phyloP scores from a whole-genome alignment of 2,329 filamentous ascomycete genomes.

The Geoglossum cookeanum region DNA sequence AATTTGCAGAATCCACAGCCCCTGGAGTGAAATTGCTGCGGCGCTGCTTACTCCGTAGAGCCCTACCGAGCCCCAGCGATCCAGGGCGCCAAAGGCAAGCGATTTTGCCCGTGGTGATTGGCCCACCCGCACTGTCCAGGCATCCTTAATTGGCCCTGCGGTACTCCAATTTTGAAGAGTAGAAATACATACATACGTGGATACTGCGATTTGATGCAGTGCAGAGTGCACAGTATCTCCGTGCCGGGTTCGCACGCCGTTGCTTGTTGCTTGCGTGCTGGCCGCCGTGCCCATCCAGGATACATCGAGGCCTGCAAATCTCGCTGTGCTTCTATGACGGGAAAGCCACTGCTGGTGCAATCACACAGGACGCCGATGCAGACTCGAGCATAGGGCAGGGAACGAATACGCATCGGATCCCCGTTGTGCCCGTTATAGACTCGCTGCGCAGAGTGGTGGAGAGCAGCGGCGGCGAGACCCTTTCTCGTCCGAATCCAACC shows the following conservation, averaged over 20 bases:
- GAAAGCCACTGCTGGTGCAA: not conserved
- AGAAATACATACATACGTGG: not conserved
- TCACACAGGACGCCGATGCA: not conserved
- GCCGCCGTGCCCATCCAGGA: not conserved
- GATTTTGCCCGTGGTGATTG: not conserved
- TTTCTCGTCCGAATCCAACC: not conserved
- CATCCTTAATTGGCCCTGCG: not conserved
- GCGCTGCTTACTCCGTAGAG: not conserved
- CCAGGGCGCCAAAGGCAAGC: not conserved
- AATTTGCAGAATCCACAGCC: too few species aligned
- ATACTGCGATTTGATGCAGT: not conserved
- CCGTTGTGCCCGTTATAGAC: not conserved
- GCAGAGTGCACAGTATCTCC: not conserved
- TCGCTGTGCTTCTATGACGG: not conserved
- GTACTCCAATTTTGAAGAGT: not conserved
- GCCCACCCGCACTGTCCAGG: not conserved
- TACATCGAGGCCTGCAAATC: not conserved
- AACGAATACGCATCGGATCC: not conserved
- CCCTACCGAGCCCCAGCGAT: too few species aligned
- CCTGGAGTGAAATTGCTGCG: not conserved
- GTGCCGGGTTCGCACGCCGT: not conserved
- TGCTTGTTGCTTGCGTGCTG: not conserved
- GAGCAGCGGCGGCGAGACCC: not conserved
- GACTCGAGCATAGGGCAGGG: not conserved
- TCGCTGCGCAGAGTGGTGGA: not conserved